Evolutionary conservation across 2,329 filamentous ascomycete genomes (phyloP), one percentile per base, ranked within the genome.

Genomic region (Sporothrix phasma): DNA sequence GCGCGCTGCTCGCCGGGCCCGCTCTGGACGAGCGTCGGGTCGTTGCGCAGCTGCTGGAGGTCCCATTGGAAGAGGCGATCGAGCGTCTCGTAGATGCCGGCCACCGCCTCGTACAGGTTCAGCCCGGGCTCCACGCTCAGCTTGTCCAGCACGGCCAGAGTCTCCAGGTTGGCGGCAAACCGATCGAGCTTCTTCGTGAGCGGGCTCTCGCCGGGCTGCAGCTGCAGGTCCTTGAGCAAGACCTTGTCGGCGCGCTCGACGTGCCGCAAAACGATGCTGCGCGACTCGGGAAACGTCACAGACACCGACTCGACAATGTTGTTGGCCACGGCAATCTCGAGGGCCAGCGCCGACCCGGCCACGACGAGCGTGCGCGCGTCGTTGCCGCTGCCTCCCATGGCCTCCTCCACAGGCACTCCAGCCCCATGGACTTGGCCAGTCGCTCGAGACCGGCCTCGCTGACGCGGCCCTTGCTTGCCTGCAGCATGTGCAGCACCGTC

Each of bases 21-120:
- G n/a, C 69, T 70, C 69, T 79, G 74, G n/a, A 8, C 5, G 2
- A 39, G 51, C 1, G 74, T 73, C 1, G 77, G 74, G 15, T 82
- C 80, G 65, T 81, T 78, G 10, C 80, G 79, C 34, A 86, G 73
- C 67, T 78, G 81, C 64, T 82, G 79, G 66, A 87, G 76, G 71
- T 94, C 89, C 79, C 89, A 88, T 53, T 84, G 78, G 70, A 89
- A 85, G n/a, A 95, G 76, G 69, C 80, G 85, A 65, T 81, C 79
- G 66, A 94, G 76, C 70, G 88, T 89, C 64, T 82, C 82, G 72
- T 88, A 90, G 5, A 95, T 79, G 3, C 89, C 89, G 3, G 84
- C 85, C 51, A 93, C 79, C 0, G 90, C 90, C 72, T 91, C 88
- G 72, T 90, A 88, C 72, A 89, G 89, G 69, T 90, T 90, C 7